A percentile compares a stretch with the other conserved stretches of the same genome.
Evolutionary conservation across 164 flowering plant genomes (phyloP).

Genomic region (Magnolia sinica): DNA sequence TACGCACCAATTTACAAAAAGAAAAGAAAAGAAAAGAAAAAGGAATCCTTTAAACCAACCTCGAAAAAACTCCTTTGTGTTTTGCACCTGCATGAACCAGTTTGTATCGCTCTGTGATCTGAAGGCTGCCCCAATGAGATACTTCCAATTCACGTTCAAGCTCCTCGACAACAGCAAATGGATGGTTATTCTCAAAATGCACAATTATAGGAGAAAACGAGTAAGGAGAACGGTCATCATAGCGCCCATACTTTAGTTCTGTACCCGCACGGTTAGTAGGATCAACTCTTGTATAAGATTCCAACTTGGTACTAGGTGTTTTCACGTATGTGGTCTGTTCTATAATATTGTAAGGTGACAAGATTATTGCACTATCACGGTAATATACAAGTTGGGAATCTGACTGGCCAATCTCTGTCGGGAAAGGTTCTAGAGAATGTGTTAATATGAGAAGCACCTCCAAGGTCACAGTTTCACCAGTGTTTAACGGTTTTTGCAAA

Average conservation of each 20-base stretch:
- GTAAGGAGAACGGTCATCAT: slow-evolving; percentile 52
- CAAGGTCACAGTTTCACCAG: slow-evolving; percentile 55
- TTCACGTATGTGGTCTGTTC: slow-evolving; percentile 71
- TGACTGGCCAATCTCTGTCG: slow-evolving; percentile 85
- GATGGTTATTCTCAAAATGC: slow-evolving; percentile 90
- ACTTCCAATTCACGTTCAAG: slow-evolving; percentile 88
- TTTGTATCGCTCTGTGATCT: slow-evolving; percentile 78
- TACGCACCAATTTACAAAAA: not conserved
- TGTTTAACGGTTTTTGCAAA: slow-evolving; percentile 48
- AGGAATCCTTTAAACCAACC: slow-evolving; percentile 35
- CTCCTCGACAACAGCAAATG: slow-evolving; percentile 97
- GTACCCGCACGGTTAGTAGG: slow-evolving; percentile 54
- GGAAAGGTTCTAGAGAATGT: slow-evolving; percentile 86
- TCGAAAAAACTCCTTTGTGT: slow-evolving; percentile 88
- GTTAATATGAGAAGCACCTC: slow-evolving; percentile 71
- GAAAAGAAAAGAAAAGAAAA: not conserved
- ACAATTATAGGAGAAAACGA: slow-evolving; percentile 72
- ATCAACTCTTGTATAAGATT: slow-evolving; percentile 77
- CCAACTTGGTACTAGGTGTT: slow-evolving; percentile 72
- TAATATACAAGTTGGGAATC: slow-evolving; percentile 87
- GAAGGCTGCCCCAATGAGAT: slow-evolving; percentile 97
- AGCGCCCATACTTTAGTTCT: slow-evolving; percentile 85
- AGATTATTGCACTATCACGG: slow-evolving; percentile 79
- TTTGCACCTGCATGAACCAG: slow-evolving; percentile 88
- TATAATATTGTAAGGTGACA: slow-evolving; percentile 81